Evolutionary conservation across 306 rosid species (phyloP), one percentile per base, ranked within the genome.

Genomic region (peach (Prunus persica)): DNA sequence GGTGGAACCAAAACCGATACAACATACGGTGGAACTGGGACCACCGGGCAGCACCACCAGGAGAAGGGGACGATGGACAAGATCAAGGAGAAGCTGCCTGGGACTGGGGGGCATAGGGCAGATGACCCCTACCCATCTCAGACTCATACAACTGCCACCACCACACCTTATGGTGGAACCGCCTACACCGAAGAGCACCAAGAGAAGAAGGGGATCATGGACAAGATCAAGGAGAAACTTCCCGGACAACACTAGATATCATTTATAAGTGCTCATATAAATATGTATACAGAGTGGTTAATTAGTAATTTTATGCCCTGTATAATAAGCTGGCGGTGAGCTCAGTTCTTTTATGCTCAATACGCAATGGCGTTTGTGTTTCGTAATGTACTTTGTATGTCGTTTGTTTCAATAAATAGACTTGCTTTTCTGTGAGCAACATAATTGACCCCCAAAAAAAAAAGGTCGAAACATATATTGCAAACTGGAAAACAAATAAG

Each of bases 161-260:
- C 18, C 61, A 65, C 1, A 2, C 8, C 45, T 4, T 30, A 32
- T 19, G 67, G 46, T 5, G 24, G 43, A 43, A 30, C 24, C 22
- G 45, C 20, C 10, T 63, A 28, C 20, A 30, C 54, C 2, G 65
- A 38, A 2, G 43, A 13, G 0, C 81, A 20, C 14, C 78, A 55
- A 1, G 75, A 82, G 68, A 85, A 83, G 78, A 83, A 81, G 49
- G 89, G 89, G 8, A 51, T 81, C 15, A 76, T 79, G 79, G 88
- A 81, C 51, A 81, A 79, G 80, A 79, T 88, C 80, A 88, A 81
- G 68, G 91, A 85, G 65, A 81, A 85, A 80, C 71, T 87, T 20
- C 85, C 84, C 12, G 81, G 78, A 43, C 75, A 70, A 3, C 72
- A 75, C 70, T 60, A 61, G 52, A 14, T 7, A 9, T 15, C 8